These are phyloP conservation scores for Furcasterigmium sp. DNA, from an alignment of 2,329 filamentous ascomycete species.

Conservation along the genomic window DNA sequence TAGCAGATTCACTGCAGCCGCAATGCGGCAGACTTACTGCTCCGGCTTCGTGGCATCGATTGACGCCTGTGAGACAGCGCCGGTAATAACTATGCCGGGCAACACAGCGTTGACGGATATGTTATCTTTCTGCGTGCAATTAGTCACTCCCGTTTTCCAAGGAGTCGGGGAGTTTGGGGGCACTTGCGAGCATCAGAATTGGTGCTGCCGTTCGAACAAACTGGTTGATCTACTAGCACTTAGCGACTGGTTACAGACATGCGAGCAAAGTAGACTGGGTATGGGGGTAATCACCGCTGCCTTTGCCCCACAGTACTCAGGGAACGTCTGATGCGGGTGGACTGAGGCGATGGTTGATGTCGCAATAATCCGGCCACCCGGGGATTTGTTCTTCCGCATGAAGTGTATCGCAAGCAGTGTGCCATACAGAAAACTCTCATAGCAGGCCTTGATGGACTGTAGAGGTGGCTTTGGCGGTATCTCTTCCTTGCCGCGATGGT, in stretches of 20 bases:
- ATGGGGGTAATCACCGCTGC: slow-evolving; percentile 31
- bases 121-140: slow-evolving; percentile 33
- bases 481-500: slow-evolving; percentile 10
- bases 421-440: slow-evolving; percentile 45
- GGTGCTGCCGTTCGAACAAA: slow-evolving; percentile 33
- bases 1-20: not conserved
- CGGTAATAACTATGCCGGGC: slow-evolving; percentile 40
- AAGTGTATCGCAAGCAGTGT: slow-evolving; percentile 44
- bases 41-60: slow-evolving; percentile 31
- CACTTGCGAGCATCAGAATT: slow-evolving; percentile 24
- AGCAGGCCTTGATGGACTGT: slow-evolving; percentile 40
- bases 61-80: slow-evolving; percentile 37
- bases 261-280: not conserved
- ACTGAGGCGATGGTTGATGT: slow-evolving; percentile 37
- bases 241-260: slow-evolving; percentile 11
- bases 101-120: slow-evolving; percentile 43
- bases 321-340: slow-evolving; percentile 35
- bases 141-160: not conserved
- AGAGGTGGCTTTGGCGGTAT: slow-evolving; percentile 39
- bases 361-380: slow-evolving; percentile 37
- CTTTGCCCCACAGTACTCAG: slow-evolving; percentile 47
- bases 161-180: not conserved
- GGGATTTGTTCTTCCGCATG: slow-evolving; percentile 41
- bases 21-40: slow-evolving; percentile 8
- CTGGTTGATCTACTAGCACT: too few relatives aligned